Base-by-base conservation (phyloP, 2,329 filamentous ascomycete genomes). In the Malbranchea zuffiana region DNA sequence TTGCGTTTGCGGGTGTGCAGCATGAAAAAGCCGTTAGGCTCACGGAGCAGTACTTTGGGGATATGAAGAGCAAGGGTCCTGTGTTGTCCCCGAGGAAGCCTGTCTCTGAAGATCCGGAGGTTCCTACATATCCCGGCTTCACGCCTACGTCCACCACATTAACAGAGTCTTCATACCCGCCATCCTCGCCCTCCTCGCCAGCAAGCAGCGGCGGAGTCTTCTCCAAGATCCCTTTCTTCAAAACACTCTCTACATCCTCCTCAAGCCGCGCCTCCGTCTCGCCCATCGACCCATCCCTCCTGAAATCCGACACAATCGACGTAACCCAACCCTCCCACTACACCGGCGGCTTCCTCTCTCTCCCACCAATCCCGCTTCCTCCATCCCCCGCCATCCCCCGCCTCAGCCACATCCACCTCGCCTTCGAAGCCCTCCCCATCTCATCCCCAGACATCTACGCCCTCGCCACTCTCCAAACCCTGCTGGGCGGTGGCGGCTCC, bases 401-500 rank as follows among this genome's bases (percentile, higher is more conserved):
- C 37, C 78, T 95, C 49, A 92, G 84, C 13, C 83, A 98, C 61
- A 87, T 98, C 50, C 86, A 96, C 65, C 73, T 98, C 47, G 87
- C 86, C 40, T 96, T 98, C 51, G 90, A 98, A 66, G 87, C 86
- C 17, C 75, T 95, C 1, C 85, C 88, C 35, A 90, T 98, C 54
- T 78, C 75, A 15, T 88, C 82, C 2, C 78, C 84, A 8, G 88
- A 96, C 57, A 95, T 98, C 52, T 98, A 96, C 64, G 87, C 90
- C 12, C 78, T 96, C 29, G 90, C 90, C 5, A 94, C 88, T 1
- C 71, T 98, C 1, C 92, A 96, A 62, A 96, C 86, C 1, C 80
- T 98, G 6, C 82, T 98, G 21, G 90, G 90, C 40, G 90, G 90
- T 32, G 90, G 90, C 32, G 90, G 90, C 16, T 95, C 87, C 39